A percentile compares a stretch with the other conserved stretches of the same genome.
Conservation (phyloP, 257 asterid species). For the Hygrophila difformis region DNA sequence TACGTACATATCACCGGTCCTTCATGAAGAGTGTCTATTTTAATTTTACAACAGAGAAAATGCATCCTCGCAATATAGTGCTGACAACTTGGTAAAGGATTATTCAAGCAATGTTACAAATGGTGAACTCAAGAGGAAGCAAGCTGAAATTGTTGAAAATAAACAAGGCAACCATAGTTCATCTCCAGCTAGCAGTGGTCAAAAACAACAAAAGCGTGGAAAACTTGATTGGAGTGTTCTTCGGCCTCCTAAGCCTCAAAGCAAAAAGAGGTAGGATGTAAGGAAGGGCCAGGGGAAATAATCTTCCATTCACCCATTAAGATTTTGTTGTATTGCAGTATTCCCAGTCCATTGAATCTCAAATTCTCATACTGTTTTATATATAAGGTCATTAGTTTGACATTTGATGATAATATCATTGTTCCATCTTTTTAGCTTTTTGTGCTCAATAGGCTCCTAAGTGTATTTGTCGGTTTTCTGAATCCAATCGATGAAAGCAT, state of each 20-base stretch:
- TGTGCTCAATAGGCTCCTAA: no score
- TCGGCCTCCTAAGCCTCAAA: constrained; percentile 58
- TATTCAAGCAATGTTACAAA: constrained; percentile 20
- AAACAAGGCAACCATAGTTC: constrained; percentile 22
- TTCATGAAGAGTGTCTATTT: not conserved
- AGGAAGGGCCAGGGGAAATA: no score
- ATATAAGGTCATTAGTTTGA: no score
- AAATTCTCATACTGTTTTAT: no score
- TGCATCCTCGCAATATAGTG: constrained; percentile 24
- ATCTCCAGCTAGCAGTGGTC: constrained; percentile 28
- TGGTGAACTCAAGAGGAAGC: constrained; percentile 53
- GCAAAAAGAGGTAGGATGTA: constrained; percentile 33
- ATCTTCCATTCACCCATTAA: no score
- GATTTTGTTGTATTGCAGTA: no score
- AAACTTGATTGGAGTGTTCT: constrained; percentile 78
- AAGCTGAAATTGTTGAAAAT: constrained; percentile 26
- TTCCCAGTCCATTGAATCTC: no score
- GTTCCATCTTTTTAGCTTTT: no score
- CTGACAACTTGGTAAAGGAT: constrained; percentile 25
- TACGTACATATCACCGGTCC: no score
- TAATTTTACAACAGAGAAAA: constrained; percentile 17
- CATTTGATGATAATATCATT: no score
- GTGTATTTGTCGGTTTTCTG: no score
- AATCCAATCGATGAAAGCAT: no score
- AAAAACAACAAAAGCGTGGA: constrained; percentile 46